Conservation (phyloP, 148 eudicot genomes). For the Euryodendron excelsum region DNA sequence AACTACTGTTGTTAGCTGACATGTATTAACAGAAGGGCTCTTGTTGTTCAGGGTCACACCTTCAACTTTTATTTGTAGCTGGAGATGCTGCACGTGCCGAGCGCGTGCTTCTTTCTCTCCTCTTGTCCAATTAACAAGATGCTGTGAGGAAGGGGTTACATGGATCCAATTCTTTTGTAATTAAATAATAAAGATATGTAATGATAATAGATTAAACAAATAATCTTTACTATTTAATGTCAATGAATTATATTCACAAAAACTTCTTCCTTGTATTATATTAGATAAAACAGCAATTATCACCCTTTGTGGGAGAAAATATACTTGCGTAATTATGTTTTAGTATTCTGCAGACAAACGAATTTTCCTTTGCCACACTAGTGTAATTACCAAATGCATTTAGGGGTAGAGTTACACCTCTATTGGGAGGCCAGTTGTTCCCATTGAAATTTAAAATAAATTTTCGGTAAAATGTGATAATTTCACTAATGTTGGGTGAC, state of each 20-base stretch:
- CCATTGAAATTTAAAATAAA: too few relatives aligned
- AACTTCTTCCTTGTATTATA: neutral
- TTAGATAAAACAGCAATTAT: too few relatives aligned
- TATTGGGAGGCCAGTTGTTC: too few relatives aligned
- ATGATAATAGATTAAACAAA: too few relatives aligned
- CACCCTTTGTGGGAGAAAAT: neutral
- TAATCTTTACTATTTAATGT: too few relatives aligned
- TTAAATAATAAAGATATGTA: neutral
- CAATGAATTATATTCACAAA: neutral
- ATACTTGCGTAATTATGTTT: neutral
- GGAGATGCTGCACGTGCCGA: neutral
- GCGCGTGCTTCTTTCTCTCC: neutral
- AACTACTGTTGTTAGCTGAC: slow-evolving; percentile 8
- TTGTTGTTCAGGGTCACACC: neutral
- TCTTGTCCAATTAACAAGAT: neutral
- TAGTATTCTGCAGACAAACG: too few relatives aligned
- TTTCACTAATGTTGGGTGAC: too few relatives aligned
- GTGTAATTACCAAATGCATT: too few relatives aligned
- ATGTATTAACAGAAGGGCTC: neutral
- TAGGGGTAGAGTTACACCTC: too few relatives aligned
- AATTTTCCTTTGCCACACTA: too few relatives aligned
- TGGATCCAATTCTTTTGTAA: too few relatives aligned
- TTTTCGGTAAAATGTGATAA: too few relatives aligned
- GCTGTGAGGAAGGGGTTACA: neutral
- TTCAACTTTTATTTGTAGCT: neutral